These are phyloP conservation scores for Halophytophthora batemanensis DNA, from an alignment of 352 stramenopile species.

Conservation along the genomic window DNA sequence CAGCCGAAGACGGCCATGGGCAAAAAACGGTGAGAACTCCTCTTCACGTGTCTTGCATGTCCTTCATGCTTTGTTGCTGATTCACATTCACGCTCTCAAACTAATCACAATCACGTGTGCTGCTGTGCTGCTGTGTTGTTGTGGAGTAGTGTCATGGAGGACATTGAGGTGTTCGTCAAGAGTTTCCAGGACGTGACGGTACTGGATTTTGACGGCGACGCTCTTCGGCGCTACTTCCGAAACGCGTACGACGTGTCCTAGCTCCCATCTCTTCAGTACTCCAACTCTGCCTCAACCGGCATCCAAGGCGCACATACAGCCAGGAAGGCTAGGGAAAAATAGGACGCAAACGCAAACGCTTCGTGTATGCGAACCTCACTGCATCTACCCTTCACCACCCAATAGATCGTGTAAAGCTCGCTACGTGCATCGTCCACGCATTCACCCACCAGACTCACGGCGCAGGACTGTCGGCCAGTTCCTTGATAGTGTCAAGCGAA, in stretches of 20 bases:
- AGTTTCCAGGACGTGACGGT: slow-evolving; percentile 72
- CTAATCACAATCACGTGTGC: background rate
- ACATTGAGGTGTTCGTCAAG: slow-evolving; percentile 69
- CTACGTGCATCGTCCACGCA: no score
- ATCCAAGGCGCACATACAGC: background rate
- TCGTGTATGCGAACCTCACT: no score
- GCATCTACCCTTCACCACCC: no score
- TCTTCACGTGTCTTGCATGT: background rate
- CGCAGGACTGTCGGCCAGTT: slow-evolving; percentile 50
- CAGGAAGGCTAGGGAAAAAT: no score
- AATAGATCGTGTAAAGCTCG: no score
- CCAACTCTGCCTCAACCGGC: background rate
- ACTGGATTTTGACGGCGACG: slow-evolving; percentile 61
- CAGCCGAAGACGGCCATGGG: slow-evolving; percentile 70
- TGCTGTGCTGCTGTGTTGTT: no score
- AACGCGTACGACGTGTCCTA: slow-evolving; percentile 45
- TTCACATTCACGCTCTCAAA: background rate
- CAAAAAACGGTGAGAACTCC: slow-evolving; percentile 51
- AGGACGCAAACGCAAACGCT: no score
- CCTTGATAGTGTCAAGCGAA: slow-evolving; percentile 79
- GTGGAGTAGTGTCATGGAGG: slow-evolving; percentile 54
- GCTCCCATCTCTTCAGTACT: background rate
- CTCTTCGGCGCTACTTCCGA: slow-evolving; percentile 61
- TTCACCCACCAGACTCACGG: slow-evolving; percentile 15
- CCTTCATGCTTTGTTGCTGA: background rate